Percentiles rank a stretch among this genome's conserved stretches.
phyloP scores from a whole-genome alignment of 2,329 filamentous ascomycete species.

The Grosmannia penicillata region DNA sequence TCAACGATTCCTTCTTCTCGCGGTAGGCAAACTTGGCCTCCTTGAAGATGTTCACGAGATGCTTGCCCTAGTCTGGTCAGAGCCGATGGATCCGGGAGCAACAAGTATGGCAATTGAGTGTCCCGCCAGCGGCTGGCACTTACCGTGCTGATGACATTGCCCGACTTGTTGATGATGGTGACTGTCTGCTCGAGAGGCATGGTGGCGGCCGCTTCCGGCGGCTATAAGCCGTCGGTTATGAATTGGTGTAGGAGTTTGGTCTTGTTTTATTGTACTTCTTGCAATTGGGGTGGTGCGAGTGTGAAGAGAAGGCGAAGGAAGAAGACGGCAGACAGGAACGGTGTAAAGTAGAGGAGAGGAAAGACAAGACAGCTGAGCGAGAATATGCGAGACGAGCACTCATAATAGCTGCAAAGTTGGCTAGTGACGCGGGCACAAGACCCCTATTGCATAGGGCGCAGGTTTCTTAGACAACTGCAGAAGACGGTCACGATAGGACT shows the following conservation, averaged over 20 bases:
- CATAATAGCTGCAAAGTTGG: no score
- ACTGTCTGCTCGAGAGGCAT: constrained; percentile 53
- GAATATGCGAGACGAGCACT: no score
- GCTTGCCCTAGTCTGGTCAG: constrained; percentile 52
- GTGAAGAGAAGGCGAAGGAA: no score
- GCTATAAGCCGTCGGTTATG: no score
- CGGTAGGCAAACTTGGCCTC: constrained; percentile 80
- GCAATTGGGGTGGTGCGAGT: no score
- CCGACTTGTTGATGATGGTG: constrained; percentile 79
- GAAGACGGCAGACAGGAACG: no score
- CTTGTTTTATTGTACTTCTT: neutral
- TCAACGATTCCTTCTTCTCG: constrained; percentile 73
- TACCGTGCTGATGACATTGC: constrained; percentile 82
- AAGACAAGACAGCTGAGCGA: no score
- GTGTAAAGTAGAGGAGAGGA: no score
- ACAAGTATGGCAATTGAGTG: neutral
- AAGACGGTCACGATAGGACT: neutral
- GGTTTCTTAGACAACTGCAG: no score
- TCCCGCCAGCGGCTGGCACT: neutral
- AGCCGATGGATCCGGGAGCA: neutral
- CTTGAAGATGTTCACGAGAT: constrained; percentile 79
- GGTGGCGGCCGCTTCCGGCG: constrained; percentile 5
- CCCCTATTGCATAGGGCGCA: no score
- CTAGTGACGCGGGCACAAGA: no score
- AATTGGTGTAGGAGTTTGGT: no score